phyloP scores from a whole-genome alignment of 345 rosid genomes.

The Gossypium anomalum region DNA sequence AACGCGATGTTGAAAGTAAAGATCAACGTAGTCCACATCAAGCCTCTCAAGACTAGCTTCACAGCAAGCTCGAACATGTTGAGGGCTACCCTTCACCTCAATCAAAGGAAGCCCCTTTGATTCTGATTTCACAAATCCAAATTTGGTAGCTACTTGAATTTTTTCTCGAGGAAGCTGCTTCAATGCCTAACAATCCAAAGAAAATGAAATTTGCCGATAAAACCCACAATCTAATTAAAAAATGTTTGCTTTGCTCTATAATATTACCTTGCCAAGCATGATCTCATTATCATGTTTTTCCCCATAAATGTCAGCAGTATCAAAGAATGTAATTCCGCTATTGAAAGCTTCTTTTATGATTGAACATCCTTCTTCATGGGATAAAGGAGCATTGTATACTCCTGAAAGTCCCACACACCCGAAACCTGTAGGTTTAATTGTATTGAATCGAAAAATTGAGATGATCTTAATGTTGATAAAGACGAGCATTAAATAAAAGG shows the following conservation, averaged over 20 bases:
- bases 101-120: conserved; percentile 1
- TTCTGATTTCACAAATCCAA: conserved; percentile 20
- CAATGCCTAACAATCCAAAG: conserved; percentile 17
- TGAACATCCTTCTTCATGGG: conserved; percentile 43
- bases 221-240: neutral
- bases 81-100: conserved; percentile 34
- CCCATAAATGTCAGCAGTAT: conserved; percentile 39
- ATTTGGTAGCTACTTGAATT: conserved; percentile 47
- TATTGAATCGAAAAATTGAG: neutral
- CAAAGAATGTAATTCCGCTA: conserved; percentile 44
- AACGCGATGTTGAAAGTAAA: conserved; percentile 45
- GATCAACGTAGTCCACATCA: conserved; percentile 43
- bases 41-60: conserved; percentile 46
- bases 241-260: neutral
- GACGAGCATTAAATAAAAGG: neutral
- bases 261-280: conserved; percentile 42
- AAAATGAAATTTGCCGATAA: neutral
- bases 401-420: conserved; percentile 54
- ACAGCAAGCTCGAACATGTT: conserved; percentile 40
- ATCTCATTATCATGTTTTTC: conserved; percentile 37
- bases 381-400: conserved; percentile 30
- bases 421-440: conserved; percentile 28
- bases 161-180: conserved; percentile 48
- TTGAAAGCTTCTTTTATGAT: conserved; percentile 33
- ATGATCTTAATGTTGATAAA: neutral